These are phyloP conservation scores for Apocynum venetum DNA, from an alignment of 257 asterid genomes.

Conservation along the genomic window DNA sequence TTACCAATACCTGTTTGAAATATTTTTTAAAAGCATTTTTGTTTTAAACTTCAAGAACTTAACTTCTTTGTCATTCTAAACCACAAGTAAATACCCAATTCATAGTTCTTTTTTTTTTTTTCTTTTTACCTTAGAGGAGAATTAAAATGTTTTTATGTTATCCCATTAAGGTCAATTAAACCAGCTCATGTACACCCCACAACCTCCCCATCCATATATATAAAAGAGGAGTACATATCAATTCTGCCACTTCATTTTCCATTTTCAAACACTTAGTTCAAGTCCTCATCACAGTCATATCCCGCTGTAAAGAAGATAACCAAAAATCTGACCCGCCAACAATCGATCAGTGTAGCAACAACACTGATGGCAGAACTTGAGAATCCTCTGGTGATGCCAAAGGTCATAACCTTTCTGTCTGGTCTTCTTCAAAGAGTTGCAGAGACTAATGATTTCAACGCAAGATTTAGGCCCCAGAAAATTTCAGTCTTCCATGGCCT, in stretches of 20 bases:
- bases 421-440: slow-evolving; percentile 42
- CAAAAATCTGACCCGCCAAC: background rate
- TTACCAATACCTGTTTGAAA: too few relatives aligned
- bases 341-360: background rate
- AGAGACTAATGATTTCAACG: slow-evolving; percentile 35
- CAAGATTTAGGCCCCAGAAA: slow-evolving; percentile 16
- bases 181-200: slow-evolving; percentile 16
- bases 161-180: background rate
- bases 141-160: too few relatives aligned
- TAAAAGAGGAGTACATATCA: slow-evolving; percentile 10
- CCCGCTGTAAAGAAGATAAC: background rate
- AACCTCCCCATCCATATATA: background rate
- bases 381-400: slow-evolving; percentile 31
- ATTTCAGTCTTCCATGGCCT: slow-evolving; percentile 53
- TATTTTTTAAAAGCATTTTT: too few relatives aligned
- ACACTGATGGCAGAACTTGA: slow-evolving; percentile 45
- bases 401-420: slow-evolving; percentile 35
- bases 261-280: background rate
- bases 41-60: too few relatives aligned
- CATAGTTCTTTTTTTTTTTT: too few relatives aligned
- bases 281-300: background rate
- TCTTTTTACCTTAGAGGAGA: too few relatives aligned
- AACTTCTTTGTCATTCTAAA: too few relatives aligned
- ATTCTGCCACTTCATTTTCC: slow-evolving; percentile 14
- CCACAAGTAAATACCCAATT: too few relatives aligned